phyloP scores from a whole-genome alignment of 495 filamentous ascomycete genomes.

The Chlorociboria aeruginascens region DNA sequence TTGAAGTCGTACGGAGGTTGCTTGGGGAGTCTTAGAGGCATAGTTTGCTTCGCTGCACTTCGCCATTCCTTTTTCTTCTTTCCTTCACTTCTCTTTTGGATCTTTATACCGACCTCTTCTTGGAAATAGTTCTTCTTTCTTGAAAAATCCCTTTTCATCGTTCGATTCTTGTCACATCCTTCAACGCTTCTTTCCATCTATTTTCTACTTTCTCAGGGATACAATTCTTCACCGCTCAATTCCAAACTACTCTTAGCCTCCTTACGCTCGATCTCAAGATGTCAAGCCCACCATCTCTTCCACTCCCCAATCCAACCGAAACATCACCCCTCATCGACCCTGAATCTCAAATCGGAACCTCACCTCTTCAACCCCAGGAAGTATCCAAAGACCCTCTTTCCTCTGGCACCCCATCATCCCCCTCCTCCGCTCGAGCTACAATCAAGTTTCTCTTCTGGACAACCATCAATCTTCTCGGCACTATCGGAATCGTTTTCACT shows the following conservation, averaged over 20 bases:
- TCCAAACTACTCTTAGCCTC: background rate
- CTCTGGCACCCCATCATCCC: background rate
- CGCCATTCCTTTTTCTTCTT: no score
- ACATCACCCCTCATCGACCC: conserved; percentile 11
- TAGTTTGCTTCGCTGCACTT: no score
- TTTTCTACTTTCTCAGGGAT: background rate
- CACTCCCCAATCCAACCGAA: conserved; percentile 6
- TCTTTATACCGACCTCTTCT: no score
- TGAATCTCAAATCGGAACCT: background rate
- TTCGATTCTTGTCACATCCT: no score
- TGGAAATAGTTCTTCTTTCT: no score
- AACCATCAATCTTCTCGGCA: conserved; percentile 23
- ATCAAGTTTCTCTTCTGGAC: conserved; percentile 23
- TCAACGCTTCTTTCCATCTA: background rate
- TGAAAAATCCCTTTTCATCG: no score
- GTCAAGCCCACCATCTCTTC: background rate
- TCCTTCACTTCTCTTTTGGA: no score
- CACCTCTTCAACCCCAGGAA: no score
- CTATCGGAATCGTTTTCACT: conserved; percentile 34
- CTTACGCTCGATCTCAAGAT: background rate
- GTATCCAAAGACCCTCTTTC: background rate
- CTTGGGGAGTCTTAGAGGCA: no score
- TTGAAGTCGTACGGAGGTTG: no score
- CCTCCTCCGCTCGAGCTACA: background rate
- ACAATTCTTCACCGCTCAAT: background rate